Evolutionary conservation across 805 yeast genomes (phyloP), one percentile per base, ranked within the genome.

Genomic region (Nakazawaea pomicola): DNA sequence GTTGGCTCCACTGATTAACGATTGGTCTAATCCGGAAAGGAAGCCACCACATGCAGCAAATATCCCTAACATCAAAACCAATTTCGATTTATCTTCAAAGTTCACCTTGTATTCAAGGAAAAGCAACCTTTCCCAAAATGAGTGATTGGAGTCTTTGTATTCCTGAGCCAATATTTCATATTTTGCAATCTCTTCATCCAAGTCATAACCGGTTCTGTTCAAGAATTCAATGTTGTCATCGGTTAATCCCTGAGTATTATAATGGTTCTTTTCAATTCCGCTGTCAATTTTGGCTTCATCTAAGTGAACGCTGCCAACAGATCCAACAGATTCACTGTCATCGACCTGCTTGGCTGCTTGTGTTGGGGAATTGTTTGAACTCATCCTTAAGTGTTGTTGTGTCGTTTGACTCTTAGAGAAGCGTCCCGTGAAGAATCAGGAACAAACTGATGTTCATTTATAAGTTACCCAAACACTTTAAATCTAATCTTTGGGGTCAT

Each of bases 21-120:
- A 76, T 64, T 80, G 86, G 58, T 80, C 87, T 33, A 78, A 58
- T 47, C 86, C 86, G 10, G 83, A 76, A 36, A 80, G 68, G 43
- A 78, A 55, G 36, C 87, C 87, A 19, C 81, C 84, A 46, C 74
- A 68, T 6, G 83, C 70, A 5, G 83, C 81, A 49, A 79, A 78
- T 10, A 54, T 54, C 14, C 80, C 84, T 36, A 78, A 59, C 49
- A 73, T 60, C 42, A 56, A 54, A 18, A 71, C 73, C 68, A 75
- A 70, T 50, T 68, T 51, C 28, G 54, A 60, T 44, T 69, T 71
- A 49, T 71, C 64, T 41, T 66, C 48, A 55, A 76, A 76, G 45
- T 68, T 48, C 9, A 69, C 51, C 40, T 64, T 59, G 16, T 57
- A 52, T 38, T 69, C 74, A 6, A 68, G 49, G 4, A 54, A 47